Percentiles rank a stretch among this genome's conserved stretches.
Conservation (phyloP, 352 stramenopile genomes). For the Globisporangium canariense region DNA sequence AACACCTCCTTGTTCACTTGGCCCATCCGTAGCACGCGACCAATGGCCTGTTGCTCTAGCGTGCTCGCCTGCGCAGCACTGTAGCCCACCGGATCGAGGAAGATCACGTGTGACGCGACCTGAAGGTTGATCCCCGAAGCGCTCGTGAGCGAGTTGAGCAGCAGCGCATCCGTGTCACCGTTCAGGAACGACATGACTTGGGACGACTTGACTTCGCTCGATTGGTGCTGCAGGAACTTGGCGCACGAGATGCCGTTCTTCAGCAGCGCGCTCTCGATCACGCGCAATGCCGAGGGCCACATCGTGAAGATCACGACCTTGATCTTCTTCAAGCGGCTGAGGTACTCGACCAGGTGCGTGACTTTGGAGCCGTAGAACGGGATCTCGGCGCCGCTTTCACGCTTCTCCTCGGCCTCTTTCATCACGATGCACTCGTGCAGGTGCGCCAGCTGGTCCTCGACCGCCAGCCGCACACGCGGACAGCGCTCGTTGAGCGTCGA, state of each 20-base stretch:
- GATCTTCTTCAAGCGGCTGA: slow-evolving; percentile 40
- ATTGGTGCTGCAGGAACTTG: slow-evolving; percentile 76
- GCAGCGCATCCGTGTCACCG: slow-evolving; percentile 61
- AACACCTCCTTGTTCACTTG: slow-evolving; percentile 67
- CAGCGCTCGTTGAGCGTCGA: slow-evolving; percentile 57
- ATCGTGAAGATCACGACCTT: slow-evolving; percentile 86
- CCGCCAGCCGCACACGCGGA: slow-evolving; percentile 33
- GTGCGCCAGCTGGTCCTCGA: slow-evolving; percentile 52
- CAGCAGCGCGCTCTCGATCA: slow-evolving; percentile 61
- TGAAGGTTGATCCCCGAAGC: slow-evolving; percentile 85
- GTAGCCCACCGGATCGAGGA: slow-evolving; percentile 73
- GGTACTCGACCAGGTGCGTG: slow-evolving; percentile 60
- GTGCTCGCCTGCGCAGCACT: slow-evolving; percentile 69
- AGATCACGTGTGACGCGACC: slow-evolving; percentile 77
- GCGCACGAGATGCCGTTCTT: slow-evolving; percentile 53
- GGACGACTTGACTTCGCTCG: slow-evolving; percentile 71
- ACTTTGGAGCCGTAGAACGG: slow-evolving; percentile 75
- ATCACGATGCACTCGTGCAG: slow-evolving; percentile 50
- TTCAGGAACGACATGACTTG: slow-evolving; percentile 63
- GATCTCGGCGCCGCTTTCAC: slow-evolving; percentile 21
- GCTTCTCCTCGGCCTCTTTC: slow-evolving; percentile 25
- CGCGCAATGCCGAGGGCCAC: slow-evolving; percentile 61
- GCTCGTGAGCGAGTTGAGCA: slow-evolving; percentile 80
- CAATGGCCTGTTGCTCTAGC: slow-evolving; percentile 81
- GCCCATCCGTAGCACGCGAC: slow-evolving; percentile 82